Base-by-base conservation (phyloP, 139 green algal species). In the Trebouxia sp. region DNA sequence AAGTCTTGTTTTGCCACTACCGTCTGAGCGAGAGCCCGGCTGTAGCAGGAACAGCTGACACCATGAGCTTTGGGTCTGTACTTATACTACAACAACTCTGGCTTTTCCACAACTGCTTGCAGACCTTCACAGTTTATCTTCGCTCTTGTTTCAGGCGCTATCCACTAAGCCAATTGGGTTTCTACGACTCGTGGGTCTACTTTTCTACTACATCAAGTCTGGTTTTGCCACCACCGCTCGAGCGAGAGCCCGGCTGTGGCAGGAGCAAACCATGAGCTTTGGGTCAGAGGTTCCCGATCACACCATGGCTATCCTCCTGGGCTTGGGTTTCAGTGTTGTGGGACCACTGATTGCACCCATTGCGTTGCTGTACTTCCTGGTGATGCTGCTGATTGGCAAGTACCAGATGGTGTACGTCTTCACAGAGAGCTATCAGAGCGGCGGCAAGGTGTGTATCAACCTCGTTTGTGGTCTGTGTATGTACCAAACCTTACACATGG, bases 261-360 rank as follows among this genome's bases (percentile, higher is more conserved):
- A 84, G 58, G 37, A 91, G 26, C 89, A 92, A 80, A 14, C 28
- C 6, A 76, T 84, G 30, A 41, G 58, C 17, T 95, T 90, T 72
- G 91, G 89, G 12, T 20, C 39, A 10, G 32, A 80, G n/a, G 74
- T 92, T 1, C 87, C 91, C 26, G 77, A 91, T 69, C 84, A 94
- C 86, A 89, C 81, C 76, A 87, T 95, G 5, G 66, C 76, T 11
- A 74, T 95, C 15, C 83, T 95, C 39, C 86, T 95, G 72, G 91
- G 89, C 7, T 58, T 94, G 17, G 85, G 79, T 0, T 96, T 92
- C 83, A 89, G 84, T 65, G 85, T 85, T 56, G 89, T 97, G 62
- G 92, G 89, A 76, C 93, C 93, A 2, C 84, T 96, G 78, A 91
- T 97, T 42, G 77, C 87, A 5, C 89, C 87, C 38, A 86, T 92